These are phyloP conservation scores for Stemphylium vesicarium DNA, from an alignment of 2,329 filamentous ascomycete species.

Conservation along the genomic window DNA sequence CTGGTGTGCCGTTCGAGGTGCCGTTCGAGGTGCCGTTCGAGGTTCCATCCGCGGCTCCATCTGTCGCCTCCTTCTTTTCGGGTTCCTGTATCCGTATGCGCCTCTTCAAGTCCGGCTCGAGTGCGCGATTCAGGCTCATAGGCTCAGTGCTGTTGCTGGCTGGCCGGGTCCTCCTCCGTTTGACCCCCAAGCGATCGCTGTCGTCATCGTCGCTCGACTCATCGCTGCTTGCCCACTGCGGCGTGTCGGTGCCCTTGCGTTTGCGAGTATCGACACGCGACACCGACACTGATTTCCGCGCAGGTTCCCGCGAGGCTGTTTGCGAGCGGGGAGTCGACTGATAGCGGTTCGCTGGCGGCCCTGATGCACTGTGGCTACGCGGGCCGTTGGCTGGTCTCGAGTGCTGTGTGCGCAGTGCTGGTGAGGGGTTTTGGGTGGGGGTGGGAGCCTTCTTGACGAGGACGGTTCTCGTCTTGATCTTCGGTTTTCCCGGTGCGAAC, in stretches of 20 bases:
- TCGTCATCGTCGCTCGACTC: conserved; percentile 39
- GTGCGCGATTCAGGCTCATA: conserved; percentile 41
- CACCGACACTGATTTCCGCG: conserved; percentile 36
- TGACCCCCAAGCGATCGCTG: conserved; percentile 34
- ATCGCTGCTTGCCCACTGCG: conserved; percentile 44
- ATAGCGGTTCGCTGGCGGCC: conserved; percentile 37
- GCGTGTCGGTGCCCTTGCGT: conserved; percentile 44
- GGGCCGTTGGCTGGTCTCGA: conserved; percentile 14
- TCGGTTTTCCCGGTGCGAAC: conserved; percentile 40
- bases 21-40: conserved; percentile 1
- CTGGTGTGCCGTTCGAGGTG: conserved; percentile 7
- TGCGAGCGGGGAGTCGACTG: conserved; percentile 27
- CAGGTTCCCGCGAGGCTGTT: conserved; percentile 23
- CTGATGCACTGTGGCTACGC: conserved; percentile 22
- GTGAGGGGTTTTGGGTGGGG: conserved; percentile 18
- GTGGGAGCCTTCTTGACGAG: conserved; percentile 35
- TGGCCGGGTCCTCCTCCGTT: conserved; percentile 41
- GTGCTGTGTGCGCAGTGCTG: conserved; percentile 16
- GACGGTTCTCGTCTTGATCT: conserved; percentile 44
- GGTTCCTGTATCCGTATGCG: conserved; percentile 39
- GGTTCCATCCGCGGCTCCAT: conserved; percentile 9
- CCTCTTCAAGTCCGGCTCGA: conserved; percentile 45
- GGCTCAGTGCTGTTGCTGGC: conserved; percentile 48
- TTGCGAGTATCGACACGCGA: conserved; percentile 37
- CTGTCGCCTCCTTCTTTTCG: conserved; percentile 9